Base-by-base conservation (phyloP, 495 filamentous ascomycete genomes). In the Daldinia childiae region DNA sequence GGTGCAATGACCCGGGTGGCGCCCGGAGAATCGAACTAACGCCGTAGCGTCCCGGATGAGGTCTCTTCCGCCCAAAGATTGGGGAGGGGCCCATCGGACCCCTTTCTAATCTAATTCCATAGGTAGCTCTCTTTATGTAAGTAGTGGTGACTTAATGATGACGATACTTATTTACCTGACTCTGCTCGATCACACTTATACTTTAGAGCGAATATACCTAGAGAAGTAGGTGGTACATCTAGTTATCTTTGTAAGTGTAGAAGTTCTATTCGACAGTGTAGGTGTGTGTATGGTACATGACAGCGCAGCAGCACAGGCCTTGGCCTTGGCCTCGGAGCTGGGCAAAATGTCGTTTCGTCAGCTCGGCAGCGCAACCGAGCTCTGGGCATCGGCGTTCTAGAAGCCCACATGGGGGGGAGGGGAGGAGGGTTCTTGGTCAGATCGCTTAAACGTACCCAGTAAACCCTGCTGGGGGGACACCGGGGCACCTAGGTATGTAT, bases 381-480 rank as follows among this genome's bases (percentile, higher is more conserved):
- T 61, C 58, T 61, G 58, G 68, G 69, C 52, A 59, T 15, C 27
- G 60, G 59, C 19, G 69, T 64, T 72, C 64, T 72, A 68, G 69
- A 72, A 64, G 69, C 48, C 34, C 54, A 64, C 38, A 62, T 68
- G n/a, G 57, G 51, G 15, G 7, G 26, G 27, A 0, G 15, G 8
- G 48, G 26, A 12, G 45, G 24, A 50, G n/a, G n/a, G n/a, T n/a
- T 36, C 63, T 45, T 67, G 69, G 69, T 72, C 64, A 64, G 60
- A 68, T 72, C 63, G 39, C 12, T 36, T 63, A 62, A 64, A 32
- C 57, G 67, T 45, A 21, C 30, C n/a, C 58, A 26, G 26, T 30
- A n/a, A 30, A 32, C 15, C 27, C 58, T 38, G 7, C n/a, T 11
- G 51, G 36, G 26, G 26, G 26, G 26, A 3, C 26, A 27, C 26